Conservation (phyloP, 1,284 basidiomycete species). For the Tetrapyrgos nigripes region DNA sequence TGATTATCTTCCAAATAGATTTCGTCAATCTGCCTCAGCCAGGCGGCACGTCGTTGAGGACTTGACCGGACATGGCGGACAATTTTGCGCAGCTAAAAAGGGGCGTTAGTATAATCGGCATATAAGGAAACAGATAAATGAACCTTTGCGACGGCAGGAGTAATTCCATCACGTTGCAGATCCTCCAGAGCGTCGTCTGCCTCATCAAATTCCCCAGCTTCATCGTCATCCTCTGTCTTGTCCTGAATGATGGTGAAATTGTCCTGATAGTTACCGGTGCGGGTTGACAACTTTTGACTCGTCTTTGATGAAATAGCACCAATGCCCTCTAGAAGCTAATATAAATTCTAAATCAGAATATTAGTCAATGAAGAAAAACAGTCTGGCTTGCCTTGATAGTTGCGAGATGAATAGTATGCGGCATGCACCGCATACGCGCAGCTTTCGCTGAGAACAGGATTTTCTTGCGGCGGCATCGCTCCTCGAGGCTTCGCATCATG, state of each 20-base stretch:
- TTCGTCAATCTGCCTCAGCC: background rate
- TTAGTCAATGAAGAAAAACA: background rate
- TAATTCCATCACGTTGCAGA: constrained; percentile 1
- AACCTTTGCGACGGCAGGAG: constrained; percentile 17
- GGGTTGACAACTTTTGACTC: too few relatives aligned
- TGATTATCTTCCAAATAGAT: too few relatives aligned
- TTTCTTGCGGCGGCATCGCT: background rate
- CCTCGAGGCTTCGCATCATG: background rate
- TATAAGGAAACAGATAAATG: background rate
- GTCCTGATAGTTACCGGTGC: constrained; percentile 20
- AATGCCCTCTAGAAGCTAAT: constrained; percentile 36
- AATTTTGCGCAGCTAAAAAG: constrained; percentile 31
- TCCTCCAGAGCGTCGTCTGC: constrained; percentile 5
- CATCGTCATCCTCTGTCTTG: background rate
- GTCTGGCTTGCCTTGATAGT: constrained; percentile 29
- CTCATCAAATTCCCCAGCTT: constrained; percentile 15
- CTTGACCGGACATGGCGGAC: constrained; percentile 27
- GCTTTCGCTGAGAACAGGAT: background rate
- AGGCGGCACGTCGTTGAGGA: too few relatives aligned
- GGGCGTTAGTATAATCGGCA: background rate
- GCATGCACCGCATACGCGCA: background rate
- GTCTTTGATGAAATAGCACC: too few relatives aligned
- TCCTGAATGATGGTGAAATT: constrained; percentile 20
- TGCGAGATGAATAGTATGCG: too few relatives aligned
- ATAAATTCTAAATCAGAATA: background rate